Evolutionary conservation across 169 alveolate species (phyloP).

Genomic region (Amoebophrya sp.): DNA sequence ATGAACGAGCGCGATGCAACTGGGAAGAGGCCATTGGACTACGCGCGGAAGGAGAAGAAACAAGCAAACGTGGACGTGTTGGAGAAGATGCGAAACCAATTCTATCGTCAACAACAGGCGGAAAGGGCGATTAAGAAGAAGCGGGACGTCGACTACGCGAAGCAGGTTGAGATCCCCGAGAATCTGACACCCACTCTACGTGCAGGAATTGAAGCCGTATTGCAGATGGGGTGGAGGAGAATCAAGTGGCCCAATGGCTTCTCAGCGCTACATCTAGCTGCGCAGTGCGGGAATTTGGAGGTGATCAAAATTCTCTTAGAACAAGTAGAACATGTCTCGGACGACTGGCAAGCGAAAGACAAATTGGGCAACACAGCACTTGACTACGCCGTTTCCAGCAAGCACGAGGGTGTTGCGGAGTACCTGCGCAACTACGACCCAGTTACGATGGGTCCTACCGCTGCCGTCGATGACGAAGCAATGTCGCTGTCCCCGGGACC

Average conservation of each 20-base stretch:
- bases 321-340: not conserved
- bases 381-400: not conserved
- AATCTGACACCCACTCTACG: not conserved
- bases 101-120: not conserved
- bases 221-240: conserved; percentile 20
- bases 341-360: not conserved
- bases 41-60: not conserved
- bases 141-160: conserved; percentile 3
- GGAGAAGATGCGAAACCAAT: not conserved
- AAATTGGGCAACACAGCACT: not conserved
- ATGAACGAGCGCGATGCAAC: conserved; percentile 18
- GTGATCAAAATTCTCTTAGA: not conserved
- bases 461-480: not conserved
- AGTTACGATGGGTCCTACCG: not conserved
- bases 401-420: conserved; percentile 3
- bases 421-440: conserved; percentile 11
- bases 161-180: conserved; percentile 9
- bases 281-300: conserved; percentile 18
- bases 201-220: not conserved
- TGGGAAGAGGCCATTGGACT: conserved; percentile 22
- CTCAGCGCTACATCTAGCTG: not conserved
- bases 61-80: not conserved
- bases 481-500: not conserved
- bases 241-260: conserved; percentile 22
- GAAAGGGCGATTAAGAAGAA: not conserved